These are phyloP conservation scores for Sphaerostilbella broomeana DNA, from an alignment of 2,329 filamentous ascomycete species.

Conservation along the genomic window DNA sequence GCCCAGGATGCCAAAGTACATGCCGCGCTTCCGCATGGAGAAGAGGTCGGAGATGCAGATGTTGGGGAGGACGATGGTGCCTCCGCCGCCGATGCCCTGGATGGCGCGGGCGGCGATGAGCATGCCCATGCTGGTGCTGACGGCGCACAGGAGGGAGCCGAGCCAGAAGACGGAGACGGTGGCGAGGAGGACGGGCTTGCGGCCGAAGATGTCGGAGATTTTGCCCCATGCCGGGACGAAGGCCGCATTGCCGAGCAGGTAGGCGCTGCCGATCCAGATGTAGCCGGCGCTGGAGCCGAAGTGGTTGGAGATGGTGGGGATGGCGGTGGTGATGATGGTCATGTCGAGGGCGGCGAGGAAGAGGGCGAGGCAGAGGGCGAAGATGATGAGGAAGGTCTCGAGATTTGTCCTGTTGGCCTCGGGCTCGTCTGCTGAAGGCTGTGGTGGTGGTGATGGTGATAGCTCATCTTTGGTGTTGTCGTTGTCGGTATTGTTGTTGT, in stretches of 20 bases:
- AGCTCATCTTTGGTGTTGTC: conserved; percentile 6
- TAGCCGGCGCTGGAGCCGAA: conserved; percentile 64
- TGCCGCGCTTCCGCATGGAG: conserved; percentile 42
- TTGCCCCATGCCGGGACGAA: conserved; percentile 65
- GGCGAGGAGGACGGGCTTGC: conserved; percentile 46
- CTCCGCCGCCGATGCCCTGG: conserved; percentile 52
- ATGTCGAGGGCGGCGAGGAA: conserved; percentile 51
- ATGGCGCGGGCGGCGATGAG: conserved; percentile 49
- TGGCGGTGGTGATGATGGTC: conserved; percentile 60
- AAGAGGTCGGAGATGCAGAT: conserved; percentile 52
- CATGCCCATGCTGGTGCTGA: conserved; percentile 43
- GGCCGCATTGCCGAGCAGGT: conserved; percentile 62
- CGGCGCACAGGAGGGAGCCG: conserved; percentile 48
- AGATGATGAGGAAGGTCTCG: conserved; percentile 34
- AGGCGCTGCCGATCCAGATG: conserved; percentile 71
- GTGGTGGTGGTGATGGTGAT: conserved; percentile 11
- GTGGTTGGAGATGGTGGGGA: conserved; percentile 57
- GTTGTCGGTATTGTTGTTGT: conserved; percentile 1
- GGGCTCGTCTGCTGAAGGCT: conserved; percentile 19
- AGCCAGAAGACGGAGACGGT: conserved; percentile 48
- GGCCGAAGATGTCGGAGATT: conserved; percentile 52
- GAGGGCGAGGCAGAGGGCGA: conserved; percentile 37
- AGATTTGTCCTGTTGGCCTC: conserved; percentile 32
- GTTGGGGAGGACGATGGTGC: conserved; percentile 53
- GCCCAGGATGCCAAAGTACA: conserved; percentile 48